Evolutionary conservation across 2,329 filamentous ascomycete genomes (phyloP).

Genomic region (Penicillium thymicola): DNA sequence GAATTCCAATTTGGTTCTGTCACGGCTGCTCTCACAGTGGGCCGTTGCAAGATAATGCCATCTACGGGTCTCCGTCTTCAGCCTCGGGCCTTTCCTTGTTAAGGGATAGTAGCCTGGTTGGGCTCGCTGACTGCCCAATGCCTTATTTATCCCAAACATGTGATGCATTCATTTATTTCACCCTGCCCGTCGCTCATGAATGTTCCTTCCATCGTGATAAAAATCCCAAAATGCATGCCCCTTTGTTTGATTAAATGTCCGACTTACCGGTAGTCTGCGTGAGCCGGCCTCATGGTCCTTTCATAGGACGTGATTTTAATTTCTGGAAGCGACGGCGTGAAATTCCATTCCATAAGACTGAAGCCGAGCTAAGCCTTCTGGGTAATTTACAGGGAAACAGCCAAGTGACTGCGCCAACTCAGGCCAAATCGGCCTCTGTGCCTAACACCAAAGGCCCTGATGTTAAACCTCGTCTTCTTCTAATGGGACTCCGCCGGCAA

Average conservation of each 20-base stretch:
- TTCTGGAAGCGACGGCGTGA: constrained; percentile 1
- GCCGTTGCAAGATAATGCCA: not conserved
- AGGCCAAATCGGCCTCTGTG: constrained; percentile 27
- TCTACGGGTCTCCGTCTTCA: constrained; percentile 1
- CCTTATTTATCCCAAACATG: constrained; percentile 2
- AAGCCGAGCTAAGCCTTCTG: constrained; percentile 38
- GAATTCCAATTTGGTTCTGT: not conserved
- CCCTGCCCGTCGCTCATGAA: not conserved
- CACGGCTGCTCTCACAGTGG: not conserved
- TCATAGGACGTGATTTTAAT: constrained; percentile 18
- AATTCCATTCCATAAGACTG: constrained; percentile 20
- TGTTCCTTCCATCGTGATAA: not conserved
- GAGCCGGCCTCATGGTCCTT: constrained; percentile 17
- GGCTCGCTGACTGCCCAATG: constrained; percentile 6
- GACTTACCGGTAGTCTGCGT: constrained; percentile 5
- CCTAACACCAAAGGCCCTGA: constrained; percentile 48
- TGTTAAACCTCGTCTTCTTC: constrained; percentile 75
- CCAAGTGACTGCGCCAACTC: constrained; percentile 24
- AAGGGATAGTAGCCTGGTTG: not conserved
- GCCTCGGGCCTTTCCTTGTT: not conserved
- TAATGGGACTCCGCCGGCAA: constrained; percentile 95
- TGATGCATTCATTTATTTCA: constrained; percentile 6
- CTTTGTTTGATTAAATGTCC: constrained; percentile 4
- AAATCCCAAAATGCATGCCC: not conserved
- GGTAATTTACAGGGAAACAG: constrained; percentile 33